Evolutionary conservation across 164 flowering plant species (phyloP), one percentile per base, ranked within the genome.

Genomic region (Aristolochia contorta): DNA sequence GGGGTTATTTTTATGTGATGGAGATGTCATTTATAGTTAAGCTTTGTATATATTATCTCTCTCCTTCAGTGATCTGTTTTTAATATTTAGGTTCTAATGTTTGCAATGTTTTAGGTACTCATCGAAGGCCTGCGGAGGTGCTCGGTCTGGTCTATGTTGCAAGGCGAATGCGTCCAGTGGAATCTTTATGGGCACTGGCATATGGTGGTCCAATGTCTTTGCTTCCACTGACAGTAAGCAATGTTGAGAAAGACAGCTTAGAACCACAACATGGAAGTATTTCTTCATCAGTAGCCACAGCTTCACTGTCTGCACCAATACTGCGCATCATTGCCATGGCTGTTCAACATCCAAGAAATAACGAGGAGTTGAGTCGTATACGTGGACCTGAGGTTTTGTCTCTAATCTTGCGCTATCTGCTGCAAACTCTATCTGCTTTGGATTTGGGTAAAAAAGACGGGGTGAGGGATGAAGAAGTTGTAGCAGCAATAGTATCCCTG

Each of bases 71-170:
- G 32, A 27, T 50, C 48, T 51, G 3, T 25, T 12, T 41, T 14
- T 6, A n/a, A n/a, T n/a, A 12, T 48, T 16, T 18, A 24, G 32
- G 18, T 27, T 9, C 15, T 33, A n/a, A 37, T 47, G n/a, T 51
- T 60, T 62, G 3, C 67, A 6, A 37, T 65, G 58, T 63, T 62
- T 67, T 77, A 94, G 99, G 99, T 43, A 84, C 73, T 50, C 80
- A 77, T 13, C 71, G 97, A 56, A 75, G 91, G 62, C 99, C 99
- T 50, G 99, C 99, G 52, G 99, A 94, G 80, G 99, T 94, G 74
- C 99, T 94, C 70, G 99, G 99, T 68, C 99, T 86, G 76, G 99
- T 94, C 56, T 88, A 88, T 69, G 82, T 94, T 77, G 96, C 95
- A 61, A 76, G 76, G 46, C 75, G 99, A 68, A 80, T 83, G 82